Conservation (phyloP, 1,139 yeast genomes). For the Pichia sp. region DNA sequence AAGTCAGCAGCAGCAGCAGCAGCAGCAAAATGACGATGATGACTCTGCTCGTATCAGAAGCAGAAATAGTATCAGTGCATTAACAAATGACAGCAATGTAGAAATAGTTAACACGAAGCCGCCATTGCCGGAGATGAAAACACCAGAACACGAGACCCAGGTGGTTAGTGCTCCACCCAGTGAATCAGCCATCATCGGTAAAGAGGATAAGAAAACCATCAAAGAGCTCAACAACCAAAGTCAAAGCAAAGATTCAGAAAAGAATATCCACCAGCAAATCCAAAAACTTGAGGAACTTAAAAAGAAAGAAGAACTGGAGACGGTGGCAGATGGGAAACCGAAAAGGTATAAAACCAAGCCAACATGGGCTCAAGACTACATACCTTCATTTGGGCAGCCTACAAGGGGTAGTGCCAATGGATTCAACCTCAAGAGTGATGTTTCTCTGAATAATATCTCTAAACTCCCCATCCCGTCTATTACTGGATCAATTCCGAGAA, state of each 20-base stretch:
- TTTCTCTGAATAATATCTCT: constrained; percentile 19
- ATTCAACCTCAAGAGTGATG: constrained; percentile 13
- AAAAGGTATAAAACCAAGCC: constrained; percentile 65
- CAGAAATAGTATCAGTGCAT: constrained; percentile 43
- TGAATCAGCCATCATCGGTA: not conserved
- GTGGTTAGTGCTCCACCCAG: not conserved
- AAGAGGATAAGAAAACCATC: not conserved
- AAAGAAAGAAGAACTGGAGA: constrained; percentile 21
- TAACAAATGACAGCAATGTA: constrained; percentile 46
- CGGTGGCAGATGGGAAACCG: constrained; percentile 43
- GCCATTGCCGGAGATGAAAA: constrained; percentile 19
- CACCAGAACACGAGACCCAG: not conserved
- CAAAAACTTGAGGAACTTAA: constrained; percentile 28
- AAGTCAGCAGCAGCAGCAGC: constrained; percentile 1
- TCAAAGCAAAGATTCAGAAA: constrained; percentile 2
- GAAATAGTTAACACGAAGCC: constrained; percentile 40
- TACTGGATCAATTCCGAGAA: constrained; percentile 74
- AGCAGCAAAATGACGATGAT: not conserved
- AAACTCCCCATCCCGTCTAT: constrained; percentile 48
- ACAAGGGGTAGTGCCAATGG: constrained; percentile 7
- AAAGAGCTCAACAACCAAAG: not conserved
- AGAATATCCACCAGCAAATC: constrained; percentile 27
- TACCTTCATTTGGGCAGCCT: constrained; percentile 37
- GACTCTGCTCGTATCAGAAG: constrained; percentile 16
- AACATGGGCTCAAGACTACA: constrained; percentile 79